These are phyloP conservation scores for Halophytophthora polymorphica DNA, from an alignment of 352 stramenopile species.

Conservation along the genomic window DNA sequence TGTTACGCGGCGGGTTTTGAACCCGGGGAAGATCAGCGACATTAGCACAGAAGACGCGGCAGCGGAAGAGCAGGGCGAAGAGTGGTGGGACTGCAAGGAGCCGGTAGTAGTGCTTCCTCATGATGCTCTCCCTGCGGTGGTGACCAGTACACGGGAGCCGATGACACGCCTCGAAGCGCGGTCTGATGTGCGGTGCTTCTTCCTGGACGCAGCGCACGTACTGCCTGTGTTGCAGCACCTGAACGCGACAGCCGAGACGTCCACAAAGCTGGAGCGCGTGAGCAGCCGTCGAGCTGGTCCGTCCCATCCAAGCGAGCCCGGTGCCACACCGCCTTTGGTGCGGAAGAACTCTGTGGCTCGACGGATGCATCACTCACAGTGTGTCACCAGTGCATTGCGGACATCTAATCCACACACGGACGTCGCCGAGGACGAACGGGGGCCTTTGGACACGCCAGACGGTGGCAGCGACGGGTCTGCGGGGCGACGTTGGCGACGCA, in stretches of 20 bases:
- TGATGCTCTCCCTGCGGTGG: slow-evolving; percentile 8
- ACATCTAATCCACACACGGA: slow-evolving; percentile 1
- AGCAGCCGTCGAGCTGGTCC: neutral
- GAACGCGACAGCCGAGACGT: slow-evolving; percentile 1
- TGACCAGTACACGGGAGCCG: slow-evolving; percentile 10
- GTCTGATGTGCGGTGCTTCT: slow-evolving; percentile 55
- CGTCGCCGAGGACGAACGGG: slow-evolving; percentile 13
- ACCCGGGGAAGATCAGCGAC: slow-evolving; percentile 4
- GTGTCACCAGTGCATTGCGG: slow-evolving; percentile 29
- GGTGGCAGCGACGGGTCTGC: slow-evolving; percentile 13
- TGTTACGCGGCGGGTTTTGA: slow-evolving; percentile 4
- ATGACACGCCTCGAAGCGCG: slow-evolving; percentile 31
- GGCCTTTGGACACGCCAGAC: slow-evolving; percentile 4
- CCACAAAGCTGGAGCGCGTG: slow-evolving; percentile 4
- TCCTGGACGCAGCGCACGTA: slow-evolving; percentile 38
- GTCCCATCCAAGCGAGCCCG: neutral
- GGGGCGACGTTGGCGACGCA: slow-evolving; percentile 57
- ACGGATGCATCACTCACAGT: slow-evolving; percentile 30
- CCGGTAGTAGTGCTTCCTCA: slow-evolving; percentile 26
- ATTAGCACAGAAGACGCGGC: neutral
- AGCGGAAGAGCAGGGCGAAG: slow-evolving; percentile 7
- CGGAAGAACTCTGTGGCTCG: slow-evolving; percentile 19
- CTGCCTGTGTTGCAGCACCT: slow-evolving; percentile 8
- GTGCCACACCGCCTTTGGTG: slow-evolving; percentile 11
- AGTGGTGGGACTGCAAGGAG: slow-evolving; percentile 33